Conservation (phyloP, 306 rosid genomes). For the Sophora flavescens region DNA sequence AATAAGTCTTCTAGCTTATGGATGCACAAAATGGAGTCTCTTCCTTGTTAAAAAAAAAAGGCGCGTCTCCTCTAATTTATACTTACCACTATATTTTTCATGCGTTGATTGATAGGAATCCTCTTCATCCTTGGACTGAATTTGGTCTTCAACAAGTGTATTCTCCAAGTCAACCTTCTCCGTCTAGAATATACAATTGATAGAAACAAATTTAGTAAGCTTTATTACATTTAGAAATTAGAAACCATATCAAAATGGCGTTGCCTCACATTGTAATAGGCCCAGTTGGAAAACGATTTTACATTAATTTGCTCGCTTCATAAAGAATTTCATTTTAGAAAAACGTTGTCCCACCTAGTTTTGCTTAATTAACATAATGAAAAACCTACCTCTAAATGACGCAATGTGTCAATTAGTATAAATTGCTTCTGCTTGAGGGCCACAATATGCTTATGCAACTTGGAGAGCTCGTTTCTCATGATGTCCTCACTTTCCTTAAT, state of each 20-base stretch:
- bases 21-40: too few species aligned
- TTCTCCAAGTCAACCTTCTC: constrained; percentile 98
- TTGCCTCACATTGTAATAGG: too few species aligned
- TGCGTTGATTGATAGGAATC: constrained; percentile 54
- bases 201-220: constrained; percentile 17
- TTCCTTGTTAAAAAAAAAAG: too few species aligned
- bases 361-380: too few species aligned
- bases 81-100: constrained; percentile 77
- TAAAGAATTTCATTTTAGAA: too few species aligned
- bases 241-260: neutral
- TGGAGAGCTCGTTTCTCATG: constrained; percentile 67
- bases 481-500: constrained; percentile 79
- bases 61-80: neutral
- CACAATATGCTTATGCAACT: constrained; percentile 70
- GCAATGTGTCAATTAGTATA: constrained; percentile 72
- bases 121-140: constrained; percentile 59
- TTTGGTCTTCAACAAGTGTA: constrained; percentile 82
- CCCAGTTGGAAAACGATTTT: too few species aligned
- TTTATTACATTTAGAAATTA: neutral
- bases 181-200: constrained; percentile 62
- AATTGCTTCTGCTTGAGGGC: constrained; percentile 83
- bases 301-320: too few species aligned
- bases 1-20: too few species aligned
- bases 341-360: too few species aligned
- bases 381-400: constrained; percentile 78